Percentiles rank a stretch among this genome's conserved stretches.
These are phyloP conservation scores for Achaetomiella virescens DNA, from an alignment of 495 filamentous ascomycete species.

Conservation along the genomic window DNA sequence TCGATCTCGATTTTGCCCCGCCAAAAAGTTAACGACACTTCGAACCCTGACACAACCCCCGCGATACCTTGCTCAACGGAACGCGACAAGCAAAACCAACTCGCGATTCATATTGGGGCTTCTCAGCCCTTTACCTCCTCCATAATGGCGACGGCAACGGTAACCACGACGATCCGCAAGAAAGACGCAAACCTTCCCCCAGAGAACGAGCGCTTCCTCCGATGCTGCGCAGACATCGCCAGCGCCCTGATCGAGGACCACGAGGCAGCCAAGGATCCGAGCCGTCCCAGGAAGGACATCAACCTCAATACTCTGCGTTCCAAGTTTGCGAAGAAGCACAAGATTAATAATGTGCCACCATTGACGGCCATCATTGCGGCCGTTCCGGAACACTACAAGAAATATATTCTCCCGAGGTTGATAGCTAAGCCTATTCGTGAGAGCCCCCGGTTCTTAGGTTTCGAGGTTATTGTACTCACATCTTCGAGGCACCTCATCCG, in stretches of 20 bases:
- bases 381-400: slow-evolving; percentile 97
- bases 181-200: slow-evolving; percentile 74
- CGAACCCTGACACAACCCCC: background rate
- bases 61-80: background rate
- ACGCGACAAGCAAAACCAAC: background rate
- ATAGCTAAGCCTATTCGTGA: slow-evolving; percentile 93
- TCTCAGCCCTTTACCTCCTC: background rate
- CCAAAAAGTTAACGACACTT: slow-evolving; percentile 3
- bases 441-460: slow-evolving; percentile 15
- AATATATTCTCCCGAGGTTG: slow-evolving; percentile 92
- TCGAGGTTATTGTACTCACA: background rate
- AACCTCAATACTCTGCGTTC: slow-evolving; percentile 87
- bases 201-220: slow-evolving; percentile 88
- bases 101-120: background rate
- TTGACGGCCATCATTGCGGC: slow-evolving; percentile 96
- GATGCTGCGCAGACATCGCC: slow-evolving; percentile 91
- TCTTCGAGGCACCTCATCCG: slow-evolving; percentile 70
- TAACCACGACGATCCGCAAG: slow-evolving; percentile 34
- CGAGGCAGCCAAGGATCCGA: slow-evolving; percentile 66
- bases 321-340: slow-evolving; percentile 88
- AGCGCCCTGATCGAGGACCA: slow-evolving; percentile 88
- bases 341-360: slow-evolving; percentile 74
- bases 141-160: slow-evolving; percentile 41
- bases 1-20: background rate
- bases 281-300: slow-evolving; percentile 70